These are phyloP conservation scores for Ligustrum vulgare DNA, from an alignment of 257 asterid genomes.

Conservation along the genomic window DNA sequence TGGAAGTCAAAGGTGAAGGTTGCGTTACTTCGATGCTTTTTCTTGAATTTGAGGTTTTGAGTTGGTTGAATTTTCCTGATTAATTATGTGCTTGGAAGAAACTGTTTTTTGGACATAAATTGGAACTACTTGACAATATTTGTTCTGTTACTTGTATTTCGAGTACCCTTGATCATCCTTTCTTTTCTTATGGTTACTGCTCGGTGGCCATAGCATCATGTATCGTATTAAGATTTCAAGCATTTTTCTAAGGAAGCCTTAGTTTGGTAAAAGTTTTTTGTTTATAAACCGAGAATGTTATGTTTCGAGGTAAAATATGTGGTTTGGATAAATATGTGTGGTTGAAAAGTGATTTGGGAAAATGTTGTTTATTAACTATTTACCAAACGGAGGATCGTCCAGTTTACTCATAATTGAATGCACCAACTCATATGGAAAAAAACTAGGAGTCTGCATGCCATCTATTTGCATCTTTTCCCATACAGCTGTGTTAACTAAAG, in stretches of 20 bases:
- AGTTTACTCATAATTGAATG: neutral
- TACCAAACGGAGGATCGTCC: neutral
- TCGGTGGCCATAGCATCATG: neutral
- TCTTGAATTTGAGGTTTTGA: conserved; percentile 14
- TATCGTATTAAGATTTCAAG: neutral
- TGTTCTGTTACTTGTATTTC: neutral
- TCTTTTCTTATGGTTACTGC: conserved; percentile 1
- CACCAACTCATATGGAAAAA: neutral
- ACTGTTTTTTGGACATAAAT: neutral
- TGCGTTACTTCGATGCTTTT: conserved; percentile 2
- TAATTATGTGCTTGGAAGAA: neutral
- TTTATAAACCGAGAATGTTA: no score
- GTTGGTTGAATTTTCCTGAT: neutral
- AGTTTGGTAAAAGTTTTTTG: no score
- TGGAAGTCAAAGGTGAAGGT: conserved; percentile 9
- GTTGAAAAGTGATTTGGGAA: no score
- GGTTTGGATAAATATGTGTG: no score
- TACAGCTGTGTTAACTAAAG: conserved; percentile 1
- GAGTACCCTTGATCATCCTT: conserved; percentile 1
- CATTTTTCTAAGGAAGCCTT: neutral
- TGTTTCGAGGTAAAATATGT: no score
- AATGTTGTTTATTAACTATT: no score
- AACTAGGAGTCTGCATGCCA: neutral
- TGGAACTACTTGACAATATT: neutral
- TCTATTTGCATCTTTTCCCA: conserved; percentile 3